Evolutionary conservation across 2,329 filamentous ascomycete species (phyloP), one percentile per base, ranked within the genome.

Genomic region (Emmonsia crescens): DNA sequence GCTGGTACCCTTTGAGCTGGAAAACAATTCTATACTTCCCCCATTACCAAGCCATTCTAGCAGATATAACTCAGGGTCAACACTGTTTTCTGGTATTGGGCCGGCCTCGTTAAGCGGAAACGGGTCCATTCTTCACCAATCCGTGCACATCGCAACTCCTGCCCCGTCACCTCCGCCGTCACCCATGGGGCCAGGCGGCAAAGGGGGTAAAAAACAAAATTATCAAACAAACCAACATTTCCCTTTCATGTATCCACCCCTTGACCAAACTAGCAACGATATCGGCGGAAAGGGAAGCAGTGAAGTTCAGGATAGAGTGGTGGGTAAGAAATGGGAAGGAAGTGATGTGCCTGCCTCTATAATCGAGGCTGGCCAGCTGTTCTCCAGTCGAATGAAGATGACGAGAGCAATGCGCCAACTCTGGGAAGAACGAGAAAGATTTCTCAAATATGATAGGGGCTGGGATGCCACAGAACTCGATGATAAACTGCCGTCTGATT

Each of bases 151-250:
- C 68, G 94, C 94, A n/a, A 99, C 94, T 0, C 94, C 94, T 0
- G 93, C 92, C 0, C 94, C 94, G 1, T 99, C 94, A 0, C 94
- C 94, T 29, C 94, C 94, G 0, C 94, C 94, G 0, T 96, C 93
- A 1, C 94, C 94, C 10, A 87, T 88, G 40, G 92, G 84, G 0
- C 83, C 84, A 2, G 84, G 91, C 31, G 91, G 91, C 0, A 99
- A 97, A 74, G 90, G 89, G 59, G 92, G 89, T 0, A 99, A 99
- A 80, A 99, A 99, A 72, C 94, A 99, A 71, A 99, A 97, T 68
- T 99, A 99, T 70, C 94, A 99, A 74, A 99, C 94, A 0, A 99
- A 99, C 71, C 94, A 99, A 69, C 94, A 96, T 71, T 97, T 99
- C 66, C 94, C 94, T 0, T 97, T 99, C 71, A 86, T 99, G 77